A percentile compares a stretch with the other conserved stretches of the same genome.
These are phyloP conservation scores for Anacardium occidentale DNA, from an alignment of 345 rosid genomes.

Conservation along the genomic window DNA sequence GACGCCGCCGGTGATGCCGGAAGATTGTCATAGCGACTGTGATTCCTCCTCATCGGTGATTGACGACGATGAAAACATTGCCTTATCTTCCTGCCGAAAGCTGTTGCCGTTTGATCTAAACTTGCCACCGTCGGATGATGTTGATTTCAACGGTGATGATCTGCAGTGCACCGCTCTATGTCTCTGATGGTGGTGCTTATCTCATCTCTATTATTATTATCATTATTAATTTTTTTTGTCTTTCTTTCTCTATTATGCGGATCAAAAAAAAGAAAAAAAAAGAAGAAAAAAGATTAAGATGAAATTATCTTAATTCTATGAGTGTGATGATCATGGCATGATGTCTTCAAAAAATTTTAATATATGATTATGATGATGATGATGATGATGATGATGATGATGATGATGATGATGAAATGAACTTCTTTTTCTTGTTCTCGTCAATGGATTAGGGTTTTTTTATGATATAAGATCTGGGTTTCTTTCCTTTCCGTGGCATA, in stretches of 20 bases:
- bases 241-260: conserved; percentile 29
- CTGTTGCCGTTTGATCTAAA: conserved; percentile 84
- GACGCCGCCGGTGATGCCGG: conserved; percentile 64
- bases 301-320: conserved; percentile 21
- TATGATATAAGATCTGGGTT: conserved; percentile 6
- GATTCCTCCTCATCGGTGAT: conserved; percentile 92
- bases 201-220: conserved; percentile 5
- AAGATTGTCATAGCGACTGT: conserved; percentile 89
- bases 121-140: conserved; percentile 75
- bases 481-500: not conserved
- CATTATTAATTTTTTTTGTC: conserved; percentile 14
- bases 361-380: conserved; percentile 17
- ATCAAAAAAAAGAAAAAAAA: conserved; percentile 14
- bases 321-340: conserved; percentile 12
- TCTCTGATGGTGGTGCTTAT: conserved; percentile 46
- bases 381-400: not conserved
- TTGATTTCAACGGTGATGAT: conserved; percentile 58
- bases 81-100: conserved; percentile 45
- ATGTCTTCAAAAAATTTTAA: conserved; percentile 23
- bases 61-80: conserved; percentile 51
- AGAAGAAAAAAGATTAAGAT: conserved; percentile 27
- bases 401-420: not conserved
- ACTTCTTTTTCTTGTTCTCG: not conserved
- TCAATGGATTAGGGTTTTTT: conserved; percentile 13
- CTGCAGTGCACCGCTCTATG: conserved; percentile 80